Evolutionary conservation across 1,284 basidiomycete species (phyloP), one percentile per base, ranked within the genome.

Genomic region (Microbotryum lychnidis-dioicae): DNA sequence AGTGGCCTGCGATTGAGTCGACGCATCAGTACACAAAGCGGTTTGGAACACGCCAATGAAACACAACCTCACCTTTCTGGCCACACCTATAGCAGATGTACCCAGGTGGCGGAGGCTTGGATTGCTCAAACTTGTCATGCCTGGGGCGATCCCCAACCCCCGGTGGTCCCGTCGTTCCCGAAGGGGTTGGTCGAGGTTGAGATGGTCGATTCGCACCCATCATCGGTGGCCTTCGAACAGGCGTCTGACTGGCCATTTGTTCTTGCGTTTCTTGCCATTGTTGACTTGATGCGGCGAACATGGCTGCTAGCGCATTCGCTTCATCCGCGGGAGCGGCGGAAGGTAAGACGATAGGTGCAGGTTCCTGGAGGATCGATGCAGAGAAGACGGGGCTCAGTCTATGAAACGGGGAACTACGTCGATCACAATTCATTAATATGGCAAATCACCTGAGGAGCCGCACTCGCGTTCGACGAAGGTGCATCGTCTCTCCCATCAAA

Each of bases 71-170:
- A 91, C 91, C 92, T 83, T 97, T 96, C 77, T 96, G 88, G 49
- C 93, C 93, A 77, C 96, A 99, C 47, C 96, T 86, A 76, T 97
- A 97, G 75, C 96, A 98, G n/a, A 98, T 92, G 78, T 98, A 99
- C 59, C 93, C 96, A 5, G 87, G 82, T 21, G 92, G 92, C 10
- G 94, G 79, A 31, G 78, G 76, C 58, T 67, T 70, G 56, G 37
- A 18, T 6, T 42, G 37, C 37, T 42, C 37, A 16, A 42, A 42
- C 12, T 42, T 42, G 37, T 42, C 37, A 42, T 42, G 16, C 37
- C 37, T 12, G 1, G 12, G 37, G 14, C 37, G 37, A 42, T 42
- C 37, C 12, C 12, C 16, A 1, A 10, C 37, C 14, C 37, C 37
- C 16, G 37, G 37, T 42, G 37, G 14, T 18, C 37, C 37, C 37